A percentile compares a stretch with the other conserved stretches of the same genome.
phyloP scores from a whole-genome alignment of 345 rosid genomes.

The Dipteronia dyeriana region DNA sequence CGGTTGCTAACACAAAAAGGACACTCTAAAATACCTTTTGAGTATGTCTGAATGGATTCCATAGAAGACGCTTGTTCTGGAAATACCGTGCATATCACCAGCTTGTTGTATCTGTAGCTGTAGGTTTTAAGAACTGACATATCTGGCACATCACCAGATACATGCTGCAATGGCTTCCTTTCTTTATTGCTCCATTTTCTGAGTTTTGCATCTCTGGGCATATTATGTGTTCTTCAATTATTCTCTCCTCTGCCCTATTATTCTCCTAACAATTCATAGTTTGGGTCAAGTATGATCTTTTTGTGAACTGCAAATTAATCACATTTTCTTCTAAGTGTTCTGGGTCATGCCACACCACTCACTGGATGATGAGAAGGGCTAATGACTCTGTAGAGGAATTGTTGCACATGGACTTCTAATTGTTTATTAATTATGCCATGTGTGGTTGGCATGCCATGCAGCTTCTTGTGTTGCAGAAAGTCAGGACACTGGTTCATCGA shows the following conservation, averaged over 20 bases:
- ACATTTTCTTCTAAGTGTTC: not conserved
- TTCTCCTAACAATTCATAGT: not conserved
- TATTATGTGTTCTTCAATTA: not conserved
- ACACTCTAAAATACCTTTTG: not conserved
- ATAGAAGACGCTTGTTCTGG: too few species aligned
- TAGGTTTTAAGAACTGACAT: not conserved
- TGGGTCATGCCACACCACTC: not conserved
- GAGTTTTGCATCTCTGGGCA: not conserved
- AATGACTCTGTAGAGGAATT: not conserved
- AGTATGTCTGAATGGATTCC: not conserved
- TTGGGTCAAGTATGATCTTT: not conserved
- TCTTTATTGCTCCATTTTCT: not conserved
- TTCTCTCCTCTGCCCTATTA: not conserved
- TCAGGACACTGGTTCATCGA: conserved; percentile 79
- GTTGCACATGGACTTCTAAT: conserved; percentile 13
- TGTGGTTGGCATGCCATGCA: conserved; percentile 33
- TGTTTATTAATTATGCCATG: conserved; percentile 15
- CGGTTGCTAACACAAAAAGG: not conserved
- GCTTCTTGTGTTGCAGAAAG: conserved; percentile 81
- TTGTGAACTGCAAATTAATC: not conserved
- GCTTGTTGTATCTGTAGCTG: not conserved
- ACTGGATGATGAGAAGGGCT: not conserved
- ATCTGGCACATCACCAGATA: not conserved
- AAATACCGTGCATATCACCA: too few species aligned
- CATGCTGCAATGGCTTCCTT: not conserved